phyloP scores from a whole-genome alignment of 2,329 filamentous ascomycete species.

The Parafenestella ontariensis region DNA sequence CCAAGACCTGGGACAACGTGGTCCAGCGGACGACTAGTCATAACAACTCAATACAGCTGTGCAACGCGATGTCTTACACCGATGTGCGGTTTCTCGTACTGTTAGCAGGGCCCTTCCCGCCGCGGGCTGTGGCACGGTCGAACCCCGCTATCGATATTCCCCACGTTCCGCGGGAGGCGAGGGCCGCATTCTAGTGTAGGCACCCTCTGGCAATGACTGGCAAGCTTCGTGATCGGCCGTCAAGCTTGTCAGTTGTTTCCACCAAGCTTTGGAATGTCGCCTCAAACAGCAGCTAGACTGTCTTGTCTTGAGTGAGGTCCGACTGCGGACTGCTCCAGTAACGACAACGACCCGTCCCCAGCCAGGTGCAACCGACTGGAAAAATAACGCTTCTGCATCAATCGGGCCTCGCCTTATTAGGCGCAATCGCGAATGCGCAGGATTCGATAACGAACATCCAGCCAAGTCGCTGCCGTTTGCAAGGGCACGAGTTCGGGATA shows the following conservation, averaged over 20 bases:
- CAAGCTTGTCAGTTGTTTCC: not conserved
- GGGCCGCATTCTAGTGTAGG: no score
- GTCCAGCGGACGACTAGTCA: not conserved
- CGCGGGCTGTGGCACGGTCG: no score
- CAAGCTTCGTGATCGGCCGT: not conserved
- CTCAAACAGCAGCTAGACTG: no score
- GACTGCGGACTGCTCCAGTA: not conserved
- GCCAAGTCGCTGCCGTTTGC: constrained; percentile 19
- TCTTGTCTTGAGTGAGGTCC: not conserved
- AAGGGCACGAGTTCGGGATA: constrained; percentile 3
- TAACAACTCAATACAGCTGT: not conserved
- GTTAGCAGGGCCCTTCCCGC: no score
- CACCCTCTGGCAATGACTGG: no score
- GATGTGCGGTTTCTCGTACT: no score
- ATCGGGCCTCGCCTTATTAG: constrained; percentile 19
- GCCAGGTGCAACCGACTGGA: constrained; percentile 7
- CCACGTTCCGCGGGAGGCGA: no score
- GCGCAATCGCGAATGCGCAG: constrained; percentile 12
- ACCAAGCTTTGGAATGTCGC: no score
- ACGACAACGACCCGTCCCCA: not conserved
- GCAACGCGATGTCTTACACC: no score
- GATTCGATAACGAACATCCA: constrained; percentile 16
- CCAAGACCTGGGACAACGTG: no score
- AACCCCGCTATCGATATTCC: no score
- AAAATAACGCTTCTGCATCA: constrained; percentile 13